Evolutionary conservation across 2,329 filamentous ascomycete species (phyloP), one percentile per base, ranked within the genome.

Genomic region (Truncatella angustata): DNA sequence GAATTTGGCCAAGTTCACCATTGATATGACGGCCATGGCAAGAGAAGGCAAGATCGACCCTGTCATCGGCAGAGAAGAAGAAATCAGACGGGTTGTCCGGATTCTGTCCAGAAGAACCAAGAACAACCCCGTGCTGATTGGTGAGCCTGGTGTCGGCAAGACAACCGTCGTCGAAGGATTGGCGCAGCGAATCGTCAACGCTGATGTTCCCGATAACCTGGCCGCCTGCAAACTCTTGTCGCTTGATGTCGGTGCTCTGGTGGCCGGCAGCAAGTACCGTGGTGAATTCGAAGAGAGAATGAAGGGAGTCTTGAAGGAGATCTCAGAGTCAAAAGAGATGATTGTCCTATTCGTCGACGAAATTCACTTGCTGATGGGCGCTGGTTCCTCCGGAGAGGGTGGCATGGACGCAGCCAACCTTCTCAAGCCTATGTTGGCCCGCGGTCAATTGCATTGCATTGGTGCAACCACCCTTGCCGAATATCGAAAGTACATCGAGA

Each of bases 271-370:
- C 82, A 99, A 99, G 75, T 99, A 95, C 76, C 87, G 94, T 46
- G 94, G 94, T 75, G 94, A 99, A 70, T 99, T 99, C 54, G 94
- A 99, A 70, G 94, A 99, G 78, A 85, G 94, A 62, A 97, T 99
- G 92, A 99, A 99, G 81, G 92, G 93, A 51, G 94, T 99, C 4
- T 73, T 99, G 63, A 99, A 97, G 72, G 94, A 99, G 74, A 96
- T 99, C 54, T 83, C 92, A 61, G 87, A 96, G 52, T 91, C 91
- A 48, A 95, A 94, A 69, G 93, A 97, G 53, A 96, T 92, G 78
- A 97, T 99, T 66, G 88, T 99, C 49, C 85, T 99, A 57, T 99
- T 99, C 63, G 94, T 99, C 60, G 94, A 99, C 71, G 94, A 99
- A 71, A 99, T 99, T 59, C 94, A 99, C 75, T 81, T 99, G 57